A percentile compares a stretch with the other conserved stretches of the same genome.
Conservation (phyloP, 352 stramenopile genomes). For the Phytophthora sojae region DNA sequence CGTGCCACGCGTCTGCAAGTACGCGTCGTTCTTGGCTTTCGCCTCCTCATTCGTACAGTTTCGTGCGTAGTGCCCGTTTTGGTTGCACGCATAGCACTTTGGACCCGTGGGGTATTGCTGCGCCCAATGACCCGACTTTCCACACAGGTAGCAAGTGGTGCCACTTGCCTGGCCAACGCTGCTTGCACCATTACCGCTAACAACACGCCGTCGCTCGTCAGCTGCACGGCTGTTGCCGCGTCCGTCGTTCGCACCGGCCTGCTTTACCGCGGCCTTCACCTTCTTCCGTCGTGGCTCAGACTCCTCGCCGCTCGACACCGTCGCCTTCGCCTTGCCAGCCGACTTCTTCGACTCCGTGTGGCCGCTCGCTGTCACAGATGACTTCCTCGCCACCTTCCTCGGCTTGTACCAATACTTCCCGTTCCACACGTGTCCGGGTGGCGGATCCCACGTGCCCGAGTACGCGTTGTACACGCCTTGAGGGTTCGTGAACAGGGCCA, state of each 20-base stretch:
- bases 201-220: neutral
- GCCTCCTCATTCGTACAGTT: neutral
- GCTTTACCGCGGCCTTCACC: neutral
- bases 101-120: neutral
- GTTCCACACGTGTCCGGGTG: neutral
- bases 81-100: neutral
- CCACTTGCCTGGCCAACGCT: neutral
- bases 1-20: neutral
- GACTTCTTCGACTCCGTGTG: too few relatives aligned
- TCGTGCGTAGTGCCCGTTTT: neutral
- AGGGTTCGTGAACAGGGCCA: neutral
- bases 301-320: too few relatives aligned
- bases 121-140: neutral
- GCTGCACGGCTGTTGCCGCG: neutral
- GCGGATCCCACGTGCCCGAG: too few relatives aligned
- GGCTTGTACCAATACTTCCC: too few relatives aligned
- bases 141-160: neutral
- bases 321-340: too few relatives aligned
- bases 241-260: neutral
- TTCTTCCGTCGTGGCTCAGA: too few relatives aligned
- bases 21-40: neutral
- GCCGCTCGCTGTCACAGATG: too few relatives aligned
- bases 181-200: neutral
- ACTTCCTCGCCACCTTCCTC: too few relatives aligned
- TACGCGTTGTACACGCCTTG: neutral